Evolutionary conservation across 2,329 filamentous ascomycete species (phyloP).

Genomic region (Cercospora sp.): DNA sequence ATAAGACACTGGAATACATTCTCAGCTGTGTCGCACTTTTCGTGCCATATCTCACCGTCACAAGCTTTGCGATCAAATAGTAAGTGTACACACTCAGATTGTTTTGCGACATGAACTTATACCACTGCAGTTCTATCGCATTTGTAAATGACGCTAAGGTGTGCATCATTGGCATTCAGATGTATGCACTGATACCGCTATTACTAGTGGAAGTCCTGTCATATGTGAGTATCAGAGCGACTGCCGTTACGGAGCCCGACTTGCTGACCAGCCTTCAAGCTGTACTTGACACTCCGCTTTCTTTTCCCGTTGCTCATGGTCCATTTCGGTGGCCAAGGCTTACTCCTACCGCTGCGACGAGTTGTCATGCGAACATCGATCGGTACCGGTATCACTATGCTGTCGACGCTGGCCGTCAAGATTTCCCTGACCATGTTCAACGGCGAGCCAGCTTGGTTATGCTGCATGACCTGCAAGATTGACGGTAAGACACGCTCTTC

Average conservation of each 20-base stretch:
- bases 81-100: conserved; percentile 4
- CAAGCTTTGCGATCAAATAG: conserved; percentile 23
- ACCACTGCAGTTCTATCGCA: conserved; percentile 19
- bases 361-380: conserved; percentile 24
- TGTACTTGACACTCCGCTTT: conserved; percentile 28
- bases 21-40: conserved; percentile 24
- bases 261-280: conserved; percentile 15
- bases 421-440: conserved; percentile 28
- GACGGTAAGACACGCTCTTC: conserved; percentile 16
- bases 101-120: neutral
- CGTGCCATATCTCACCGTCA: conserved; percentile 18
- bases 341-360: conserved; percentile 20
- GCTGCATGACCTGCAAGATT: conserved; percentile 30
- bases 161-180: conserved; percentile 21
- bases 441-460: conserved; percentile 29
- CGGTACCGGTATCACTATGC: conserved; percentile 24
- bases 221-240: conserved; percentile 17
- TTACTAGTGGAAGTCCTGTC: conserved; percentile 25
- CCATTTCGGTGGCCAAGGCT: conserved; percentile 24
- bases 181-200: conserved; percentile 25
- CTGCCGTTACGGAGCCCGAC: neutral
- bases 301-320: conserved; percentile 25
- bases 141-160: conserved; percentile 19
- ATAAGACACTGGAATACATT: conserved; percentile 25
- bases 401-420: conserved; percentile 27